These are phyloP conservation scores for Rugosomyces carneus DNA, from an alignment of 1,284 basidiomycete species.

Conservation along the genomic window DNA sequence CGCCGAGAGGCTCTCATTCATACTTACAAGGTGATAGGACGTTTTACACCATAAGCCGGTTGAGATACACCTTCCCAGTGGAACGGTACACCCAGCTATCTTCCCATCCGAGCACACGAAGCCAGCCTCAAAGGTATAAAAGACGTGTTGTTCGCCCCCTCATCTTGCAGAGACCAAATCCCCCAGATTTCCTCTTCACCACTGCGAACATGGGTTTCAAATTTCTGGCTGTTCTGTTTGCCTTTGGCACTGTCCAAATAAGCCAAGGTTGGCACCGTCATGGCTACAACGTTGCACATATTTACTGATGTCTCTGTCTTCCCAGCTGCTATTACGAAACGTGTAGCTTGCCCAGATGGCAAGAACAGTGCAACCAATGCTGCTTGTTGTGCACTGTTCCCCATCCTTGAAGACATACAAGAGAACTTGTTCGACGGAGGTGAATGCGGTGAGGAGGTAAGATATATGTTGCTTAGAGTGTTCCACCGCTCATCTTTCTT, in stretches of 20 bases:
- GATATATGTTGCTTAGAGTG: neutral
- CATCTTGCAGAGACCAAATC: neutral
- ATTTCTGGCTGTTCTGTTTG: slow-evolving; percentile 18
- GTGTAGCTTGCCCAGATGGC: slow-evolving; percentile 15
- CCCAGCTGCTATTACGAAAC: slow-evolving; percentile 16
- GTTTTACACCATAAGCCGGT: neutral
- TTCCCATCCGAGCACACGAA: slow-evolving; percentile 3
- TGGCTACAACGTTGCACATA: neutral
- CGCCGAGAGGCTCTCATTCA: neutral
- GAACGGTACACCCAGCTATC: neutral
- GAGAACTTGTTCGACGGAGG: slow-evolving; percentile 34
- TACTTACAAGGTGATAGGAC: neutral
- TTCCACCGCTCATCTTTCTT: neutral
- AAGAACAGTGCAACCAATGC: slow-evolving; percentile 8
- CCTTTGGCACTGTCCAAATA: slow-evolving; percentile 17
- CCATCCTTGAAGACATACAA: slow-evolving; percentile 24
- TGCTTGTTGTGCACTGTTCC: slow-evolving; percentile 6
- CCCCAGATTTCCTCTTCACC: neutral
- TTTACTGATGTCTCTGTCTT: neutral
- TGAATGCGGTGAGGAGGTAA: slow-evolving; percentile 36
- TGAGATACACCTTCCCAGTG: neutral
- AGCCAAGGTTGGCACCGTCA: slow-evolving; percentile 20
- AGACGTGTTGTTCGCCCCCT: neutral
- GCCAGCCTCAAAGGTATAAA: slow-evolving; percentile 7
- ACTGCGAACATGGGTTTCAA: slow-evolving; percentile 23